Evolutionary conservation across 768 basidiomycete species (phyloP), one percentile per base, ranked within the genome.

Genomic region (Austroboletus festivus): DNA sequence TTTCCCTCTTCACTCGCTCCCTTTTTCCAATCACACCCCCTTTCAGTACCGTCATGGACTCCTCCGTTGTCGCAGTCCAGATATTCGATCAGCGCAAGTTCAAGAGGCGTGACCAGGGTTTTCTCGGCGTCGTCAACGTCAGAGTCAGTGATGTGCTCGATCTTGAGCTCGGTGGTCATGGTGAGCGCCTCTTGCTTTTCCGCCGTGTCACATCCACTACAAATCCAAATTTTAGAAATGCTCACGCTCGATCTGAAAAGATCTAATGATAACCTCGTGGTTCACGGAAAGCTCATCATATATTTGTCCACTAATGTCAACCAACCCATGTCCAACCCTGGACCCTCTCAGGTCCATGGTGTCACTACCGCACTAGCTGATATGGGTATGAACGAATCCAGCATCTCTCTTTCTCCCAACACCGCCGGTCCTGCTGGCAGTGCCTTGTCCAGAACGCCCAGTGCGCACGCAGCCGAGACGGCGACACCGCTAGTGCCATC

Each of bases 51-150:
- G 95, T 96, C 64, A 95, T 93, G 68, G 96, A 99, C 58, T 92
- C 90, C n/a, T 97, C 94, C 16, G 90, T 98, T 41, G 82, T 99
- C 50, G 92, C 93, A 5, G 94, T 98, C 1, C 96, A 99, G 71
- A 96, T 98, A 60, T 98, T 98, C 58, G 96, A 99, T 71, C 95
- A 98, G 70, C 85, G 93, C 68, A 99, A 99, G 72, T 98, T 98
- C 76, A 99, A 99, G 78, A 80, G 89, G 70, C 85, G 87, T 61
- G 96, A 99, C 67, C 96, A 98, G 66, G 96, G 96, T 2, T 99
- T 99, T 70, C 75, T 99, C 46, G 96, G 96, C 30, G 95, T 98
- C 13, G 94, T 98, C 58, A 99, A 99, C 65, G 80, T 98, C 55
- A 81, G 86, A 57, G 91, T 98, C 52, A 81, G 85, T 64, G 89